Evolutionary conservation across 2,329 filamentous ascomycete species (phyloP).

Genomic region (Colletotrichum shisoi): DNA sequence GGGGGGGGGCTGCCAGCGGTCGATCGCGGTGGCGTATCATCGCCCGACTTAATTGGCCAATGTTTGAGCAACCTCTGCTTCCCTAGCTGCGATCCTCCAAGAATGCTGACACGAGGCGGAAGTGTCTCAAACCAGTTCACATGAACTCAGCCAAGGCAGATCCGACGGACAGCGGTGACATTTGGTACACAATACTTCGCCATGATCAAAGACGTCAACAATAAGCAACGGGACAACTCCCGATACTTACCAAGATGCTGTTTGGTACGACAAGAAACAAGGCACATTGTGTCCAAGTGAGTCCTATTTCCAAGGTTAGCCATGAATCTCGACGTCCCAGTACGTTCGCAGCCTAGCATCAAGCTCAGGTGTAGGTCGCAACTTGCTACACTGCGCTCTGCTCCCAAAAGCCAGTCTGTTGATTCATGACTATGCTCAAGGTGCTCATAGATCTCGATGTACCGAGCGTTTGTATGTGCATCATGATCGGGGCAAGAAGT

Average conservation of each 20-base stretch:
- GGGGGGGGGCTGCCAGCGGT: neutral
- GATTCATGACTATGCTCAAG: neutral
- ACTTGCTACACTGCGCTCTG: neutral
- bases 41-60: slow-evolving; percentile 3
- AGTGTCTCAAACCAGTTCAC: slow-evolving; percentile 7
- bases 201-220: neutral
- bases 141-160: slow-evolving; percentile 10
- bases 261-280: slow-evolving; percentile 6
- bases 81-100: neutral
- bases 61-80: slow-evolving; percentile 14
- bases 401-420: neutral
- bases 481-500: slow-evolving; percentile 13
- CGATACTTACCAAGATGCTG: neutral
- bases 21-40: neutral
- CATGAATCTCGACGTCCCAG: neutral
- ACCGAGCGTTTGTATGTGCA: neutral
- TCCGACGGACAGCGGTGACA: neutral
- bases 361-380: neutral
- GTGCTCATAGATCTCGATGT: neutral
- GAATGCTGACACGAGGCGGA: neutral
- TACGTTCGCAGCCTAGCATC: neutral
- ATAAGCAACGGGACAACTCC: neutral
- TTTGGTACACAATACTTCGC: neutral
- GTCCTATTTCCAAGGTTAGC: neutral
- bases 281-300: neutral